Percentiles rank a stretch among this genome's conserved stretches.
Evolutionary conservation across 2,329 filamentous ascomycete genomes (phyloP).

Genomic region (Penicillium janthinellum): DNA sequence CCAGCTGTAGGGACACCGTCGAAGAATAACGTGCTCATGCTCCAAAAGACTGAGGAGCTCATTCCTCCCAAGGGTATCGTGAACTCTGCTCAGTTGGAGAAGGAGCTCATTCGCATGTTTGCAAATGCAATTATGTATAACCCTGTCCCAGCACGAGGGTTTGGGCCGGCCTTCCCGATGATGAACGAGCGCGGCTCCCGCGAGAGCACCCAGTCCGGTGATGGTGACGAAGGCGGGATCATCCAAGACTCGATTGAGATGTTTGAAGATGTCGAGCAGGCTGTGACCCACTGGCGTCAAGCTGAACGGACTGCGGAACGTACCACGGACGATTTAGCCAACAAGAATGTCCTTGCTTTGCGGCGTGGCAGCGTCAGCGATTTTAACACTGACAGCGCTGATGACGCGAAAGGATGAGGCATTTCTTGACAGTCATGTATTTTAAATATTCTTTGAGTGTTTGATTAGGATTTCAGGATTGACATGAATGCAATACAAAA

Average conservation of each 20-base stretch:
- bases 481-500: constrained; percentile 8
- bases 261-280: constrained; percentile 82
- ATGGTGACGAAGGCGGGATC: constrained; percentile 78
- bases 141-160: constrained; percentile 72
- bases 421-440: constrained; percentile 12
- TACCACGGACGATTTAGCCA: constrained; percentile 41
- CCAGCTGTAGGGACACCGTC: constrained; percentile 37
- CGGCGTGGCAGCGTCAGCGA: constrained; percentile 42
- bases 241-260: constrained; percentile 87
- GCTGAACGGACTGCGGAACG: constrained; percentile 64
- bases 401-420: constrained; percentile 37
- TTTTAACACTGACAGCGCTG: constrained; percentile 39
- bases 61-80: constrained; percentile 87
- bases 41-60: constrained; percentile 69
- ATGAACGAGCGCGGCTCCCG: constrained; percentile 45
- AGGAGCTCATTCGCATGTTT: constrained; percentile 94
- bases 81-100: constrained; percentile 89
- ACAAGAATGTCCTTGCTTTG: constrained; percentile 41
- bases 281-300: constrained; percentile 73
- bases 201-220: constrained; percentile 57
- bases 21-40: constrained; percentile 45
- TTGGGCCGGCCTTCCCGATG: constrained; percentile 62
- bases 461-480: constrained; percentile 21
- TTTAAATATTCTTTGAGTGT: constrained; percentile 19
- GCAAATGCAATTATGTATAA: constrained; percentile 99